phyloP scores from a whole-genome alignment of 2,329 filamentous ascomycete species.

The Hypoxylon sp. region DNA sequence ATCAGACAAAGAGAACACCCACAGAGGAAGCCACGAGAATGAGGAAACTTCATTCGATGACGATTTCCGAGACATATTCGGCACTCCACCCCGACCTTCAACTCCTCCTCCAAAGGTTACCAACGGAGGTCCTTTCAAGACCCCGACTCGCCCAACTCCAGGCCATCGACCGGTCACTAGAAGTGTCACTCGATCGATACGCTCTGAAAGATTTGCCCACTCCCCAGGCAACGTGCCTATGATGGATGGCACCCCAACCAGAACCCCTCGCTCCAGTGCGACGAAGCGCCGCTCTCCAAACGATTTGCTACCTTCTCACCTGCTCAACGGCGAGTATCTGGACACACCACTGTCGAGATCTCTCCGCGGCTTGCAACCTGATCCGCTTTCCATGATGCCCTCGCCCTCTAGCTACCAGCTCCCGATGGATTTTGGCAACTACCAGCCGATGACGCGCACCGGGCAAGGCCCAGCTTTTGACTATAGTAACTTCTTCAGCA shows the following conservation, averaged over 20 bases:
- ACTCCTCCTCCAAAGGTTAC: slow-evolving; percentile 62
- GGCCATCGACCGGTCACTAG: slow-evolving; percentile 68
- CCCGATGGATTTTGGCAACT: slow-evolving; percentile 55
- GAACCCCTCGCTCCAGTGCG: slow-evolving; percentile 50
- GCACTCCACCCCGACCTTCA: slow-evolving; percentile 62
- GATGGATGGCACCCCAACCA: slow-evolving; percentile 59
- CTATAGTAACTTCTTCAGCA: slow-evolving; percentile 58
- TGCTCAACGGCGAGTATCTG: slow-evolving; percentile 31
- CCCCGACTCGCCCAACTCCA: slow-evolving; percentile 68
- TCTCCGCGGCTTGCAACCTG: slow-evolving; percentile 71
- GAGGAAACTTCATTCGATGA: slow-evolving; percentile 46
- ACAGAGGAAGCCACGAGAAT: slow-evolving; percentile 48
- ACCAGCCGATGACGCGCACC: slow-evolving; percentile 50
- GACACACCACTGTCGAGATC: slow-evolving; percentile 46
- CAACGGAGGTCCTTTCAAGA: slow-evolving; percentile 63
- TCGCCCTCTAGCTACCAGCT: slow-evolving; percentile 53
- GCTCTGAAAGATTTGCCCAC: slow-evolving; percentile 54
- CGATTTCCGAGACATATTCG: slow-evolving; percentile 68
- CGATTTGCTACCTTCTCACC: slow-evolving; percentile 39
- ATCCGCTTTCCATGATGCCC: slow-evolving; percentile 50
- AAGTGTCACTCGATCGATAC: slow-evolving; percentile 66
- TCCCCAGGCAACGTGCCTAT: slow-evolving; percentile 56
- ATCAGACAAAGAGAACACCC: slow-evolving; percentile 56
- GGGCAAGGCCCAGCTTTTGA: slow-evolving; percentile 50
- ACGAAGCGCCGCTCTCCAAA: slow-evolving; percentile 51